These are phyloP conservation scores for Yamadazyma olivae DNA, from an alignment of 805 yeast species.

Conservation along the genomic window DNA sequence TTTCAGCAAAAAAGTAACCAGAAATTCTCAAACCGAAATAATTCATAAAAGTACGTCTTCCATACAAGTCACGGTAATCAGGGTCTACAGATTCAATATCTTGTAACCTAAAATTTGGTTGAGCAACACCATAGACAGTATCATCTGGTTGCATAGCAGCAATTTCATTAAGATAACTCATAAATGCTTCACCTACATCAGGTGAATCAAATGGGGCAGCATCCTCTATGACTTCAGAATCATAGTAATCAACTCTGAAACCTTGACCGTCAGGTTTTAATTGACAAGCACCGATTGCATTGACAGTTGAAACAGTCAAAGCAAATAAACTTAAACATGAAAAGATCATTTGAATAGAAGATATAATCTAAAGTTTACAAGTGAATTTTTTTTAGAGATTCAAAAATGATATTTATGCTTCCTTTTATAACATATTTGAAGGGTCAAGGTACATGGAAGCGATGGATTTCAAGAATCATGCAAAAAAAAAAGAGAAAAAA, in stretches of 20 bases:
- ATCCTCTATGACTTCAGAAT: background rate
- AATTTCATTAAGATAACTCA: background rate
- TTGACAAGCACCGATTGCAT: too few relatives aligned
- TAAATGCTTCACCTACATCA: background rate
- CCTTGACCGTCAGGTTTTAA: too few relatives aligned
- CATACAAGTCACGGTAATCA: slow-evolving; percentile 1
- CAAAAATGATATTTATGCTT: too few relatives aligned
- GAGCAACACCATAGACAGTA: slow-evolving; percentile 1
- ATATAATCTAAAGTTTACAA: too few relatives aligned
- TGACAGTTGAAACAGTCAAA: too few relatives aligned
- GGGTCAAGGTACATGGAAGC: too few relatives aligned
- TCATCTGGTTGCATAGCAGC: background rate
- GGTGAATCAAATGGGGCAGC: background rate
- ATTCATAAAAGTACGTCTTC: background rate
- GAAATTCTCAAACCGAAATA: slow-evolving; percentile 4
- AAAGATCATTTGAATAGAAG: too few relatives aligned
- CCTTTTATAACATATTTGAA: too few relatives aligned
- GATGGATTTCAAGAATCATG: too few relatives aligned
- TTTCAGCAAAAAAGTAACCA: slow-evolving; percentile 5
- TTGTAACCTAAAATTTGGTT: background rate
- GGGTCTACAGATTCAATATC: background rate
- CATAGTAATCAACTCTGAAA: slow-evolving; percentile 3
- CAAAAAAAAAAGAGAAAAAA: too few relatives aligned
- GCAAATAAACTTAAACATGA: too few relatives aligned
- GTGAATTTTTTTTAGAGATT: too few relatives aligned